Base-by-base conservation (phyloP, 2,329 filamentous ascomycete species). In the Ophiognomonia clavigignenti-juglandacearum region DNA sequence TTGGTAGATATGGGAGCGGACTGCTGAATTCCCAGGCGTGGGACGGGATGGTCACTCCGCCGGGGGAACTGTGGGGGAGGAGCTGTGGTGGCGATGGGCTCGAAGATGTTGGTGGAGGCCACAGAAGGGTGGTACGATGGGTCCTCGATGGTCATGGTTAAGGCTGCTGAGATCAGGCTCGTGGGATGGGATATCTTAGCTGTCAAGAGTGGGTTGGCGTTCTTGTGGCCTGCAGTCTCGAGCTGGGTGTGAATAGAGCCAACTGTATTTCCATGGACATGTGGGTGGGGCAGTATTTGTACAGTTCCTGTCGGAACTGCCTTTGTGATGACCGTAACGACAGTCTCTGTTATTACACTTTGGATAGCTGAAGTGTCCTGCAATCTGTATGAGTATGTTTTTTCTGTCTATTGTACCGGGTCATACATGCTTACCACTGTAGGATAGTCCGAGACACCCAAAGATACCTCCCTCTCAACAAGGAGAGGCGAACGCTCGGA, bases 1-100 rank as follows among this genome's bases (percentile, higher is more conserved):
- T 91, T 92, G 20, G 87, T 92, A 41, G 80, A 72, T 38, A 88
- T 67, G 4, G 83, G 80, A 0, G 62, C 61, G 2, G 64, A 56
- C 14, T 69, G 63, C 26, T 57, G 61, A 32, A 85, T 69, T 6
- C 78, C 78, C 19, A 70, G 61, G 13, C 77, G 72, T 34, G 74
- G 65, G 22, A 78, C 78, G 0, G 82, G 82, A 53, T 86, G 82
- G 53, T 83, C 78, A 18, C 67, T 56, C 23, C 70, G 70, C 34
- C 66, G 62, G 8, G 59, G 44, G 40, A 85, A 74, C 24, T 66
- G 63, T 0, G 69, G 57, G 1, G 75, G 72, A 4, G 80, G 79
- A 10, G 73, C 62, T 50, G 65, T 69, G 2, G 72, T 77, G 16
- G 70, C 72, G 42, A 85, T 73, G 23, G 81, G 77, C 10, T 62